Conservation (phyloP, 169 alveolate species). For the Plasmodium vivax region DNA sequence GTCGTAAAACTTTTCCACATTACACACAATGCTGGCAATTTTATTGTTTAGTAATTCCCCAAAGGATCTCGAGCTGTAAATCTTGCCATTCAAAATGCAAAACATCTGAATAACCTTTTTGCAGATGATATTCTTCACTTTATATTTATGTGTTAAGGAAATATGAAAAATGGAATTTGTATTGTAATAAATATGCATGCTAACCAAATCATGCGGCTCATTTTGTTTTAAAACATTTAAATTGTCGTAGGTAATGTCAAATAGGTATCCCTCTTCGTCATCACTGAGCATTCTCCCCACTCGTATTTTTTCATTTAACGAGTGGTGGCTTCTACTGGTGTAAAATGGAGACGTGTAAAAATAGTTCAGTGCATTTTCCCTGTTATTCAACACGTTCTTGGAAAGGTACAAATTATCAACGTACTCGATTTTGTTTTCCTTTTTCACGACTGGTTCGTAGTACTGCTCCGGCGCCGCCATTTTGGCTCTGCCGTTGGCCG, state of each 20-base stretch:
- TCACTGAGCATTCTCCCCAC: constrained; percentile 32
- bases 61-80: constrained; percentile 53
- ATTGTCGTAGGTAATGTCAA: constrained; percentile 51
- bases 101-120: constrained; percentile 43
- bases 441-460: constrained; percentile 49
- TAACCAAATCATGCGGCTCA: constrained; percentile 48
- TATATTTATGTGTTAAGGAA: constrained; percentile 43
- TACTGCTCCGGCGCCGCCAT: constrained; percentile 3
- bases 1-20: constrained; percentile 53
- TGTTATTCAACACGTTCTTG: constrained; percentile 33
- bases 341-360: constrained; percentile 72
- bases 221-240: constrained; percentile 28
- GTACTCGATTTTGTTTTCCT: constrained; percentile 69
- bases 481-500: background rate
- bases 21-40: constrained; percentile 50
- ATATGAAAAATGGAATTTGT: constrained; percentile 63
- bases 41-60: constrained; percentile 68
- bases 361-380: constrained; percentile 67
- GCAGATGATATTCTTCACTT: constrained; percentile 17
- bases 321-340: constrained; percentile 31
- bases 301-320: constrained; percentile 69
- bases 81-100: constrained; percentile 68
- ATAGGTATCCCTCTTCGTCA: constrained; percentile 67
- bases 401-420: constrained; percentile 65
- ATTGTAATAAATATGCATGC: constrained; percentile 61